Conservation (phyloP, 179 eudicot genomes). For the Beta lomatogona region DNA sequence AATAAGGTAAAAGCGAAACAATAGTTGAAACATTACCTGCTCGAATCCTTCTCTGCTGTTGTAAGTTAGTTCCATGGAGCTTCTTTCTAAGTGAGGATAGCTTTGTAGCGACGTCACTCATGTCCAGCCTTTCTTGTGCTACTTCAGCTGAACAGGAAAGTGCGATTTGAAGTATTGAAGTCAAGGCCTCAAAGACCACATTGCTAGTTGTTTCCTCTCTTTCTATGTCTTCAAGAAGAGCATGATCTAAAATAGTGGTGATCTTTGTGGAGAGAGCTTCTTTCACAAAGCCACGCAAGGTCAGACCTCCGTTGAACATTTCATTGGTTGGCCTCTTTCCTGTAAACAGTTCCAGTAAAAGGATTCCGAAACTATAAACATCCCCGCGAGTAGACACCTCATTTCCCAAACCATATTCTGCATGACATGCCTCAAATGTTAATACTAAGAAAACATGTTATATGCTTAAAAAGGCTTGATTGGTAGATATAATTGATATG, state of each 20-base stretch:
- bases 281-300: slow-evolving; percentile 25
- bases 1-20: no score
- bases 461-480: no score
- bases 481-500: no score
- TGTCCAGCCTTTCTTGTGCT: no score
- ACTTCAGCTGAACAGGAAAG: no score
- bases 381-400: slow-evolving; percentile 7
- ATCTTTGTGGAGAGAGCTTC: slow-evolving; percentile 16
- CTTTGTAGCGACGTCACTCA: no score
- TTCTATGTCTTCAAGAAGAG: slow-evolving; percentile 9
- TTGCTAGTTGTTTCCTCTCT: background rate
- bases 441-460: background rate
- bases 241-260: slow-evolving; percentile 16
- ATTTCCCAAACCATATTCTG: slow-evolving; percentile 29
- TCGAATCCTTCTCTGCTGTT: no score
- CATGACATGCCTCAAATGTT: background rate
- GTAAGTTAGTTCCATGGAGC: no score
- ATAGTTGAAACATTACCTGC: no score
- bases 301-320: slow-evolving; percentile 24
- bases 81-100: no score
- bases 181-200: no score
- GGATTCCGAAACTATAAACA: slow-evolving; percentile 22
- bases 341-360: slow-evolving; percentile 29
- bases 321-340: slow-evolving; percentile 28
- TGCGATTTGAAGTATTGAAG: no score